Percentiles rank a stretch among this genome's conserved stretches.
Conservation (phyloP, 1,139 yeast species). For the Komagataea norvegica region DNA sequence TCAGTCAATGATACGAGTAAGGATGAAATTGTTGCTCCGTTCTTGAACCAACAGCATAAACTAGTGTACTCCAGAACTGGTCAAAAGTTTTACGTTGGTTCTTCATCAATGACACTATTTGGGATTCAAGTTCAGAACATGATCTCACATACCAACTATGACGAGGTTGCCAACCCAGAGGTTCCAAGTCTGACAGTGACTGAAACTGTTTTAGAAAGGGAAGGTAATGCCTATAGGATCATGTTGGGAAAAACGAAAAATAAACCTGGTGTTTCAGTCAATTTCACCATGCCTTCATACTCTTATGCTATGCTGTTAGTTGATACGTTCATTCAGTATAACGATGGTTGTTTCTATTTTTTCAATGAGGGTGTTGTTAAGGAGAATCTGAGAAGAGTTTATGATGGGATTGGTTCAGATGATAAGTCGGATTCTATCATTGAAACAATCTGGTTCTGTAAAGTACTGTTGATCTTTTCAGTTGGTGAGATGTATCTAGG, state of each 20-base stretch:
- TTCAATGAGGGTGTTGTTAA: constrained; percentile 78
- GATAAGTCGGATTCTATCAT: constrained; percentile 47
- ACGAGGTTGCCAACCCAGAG: constrained; percentile 14
- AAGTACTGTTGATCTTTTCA: constrained; percentile 68
- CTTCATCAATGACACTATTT: constrained; percentile 76
- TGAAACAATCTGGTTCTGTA: constrained; percentile 80
- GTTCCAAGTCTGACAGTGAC: constrained; percentile 17
- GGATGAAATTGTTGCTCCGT: constrained; percentile 57
- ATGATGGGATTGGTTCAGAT: constrained; percentile 34
- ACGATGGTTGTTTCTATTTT: constrained; percentile 83
- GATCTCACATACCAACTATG: constrained; percentile 22
- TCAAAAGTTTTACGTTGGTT: constrained; percentile 69
- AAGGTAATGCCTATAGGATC: constrained; percentile 69
- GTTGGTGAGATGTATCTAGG: constrained; percentile 84
- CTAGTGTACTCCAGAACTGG: constrained; percentile 70
- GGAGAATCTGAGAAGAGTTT: constrained; percentile 56
- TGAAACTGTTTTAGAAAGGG: constrained; percentile 55
- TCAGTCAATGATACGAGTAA: constrained; percentile 8
- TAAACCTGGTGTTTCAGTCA: constrained; percentile 61
- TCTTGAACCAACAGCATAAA: constrained; percentile 65
- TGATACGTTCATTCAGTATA: constrained; percentile 71
- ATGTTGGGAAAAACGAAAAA: constrained; percentile 64
- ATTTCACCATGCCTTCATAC: constrained; percentile 69
- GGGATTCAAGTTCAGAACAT: constrained; percentile 68
- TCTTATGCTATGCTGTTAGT: constrained; percentile 71